Evolutionary conservation across 2,329 filamentous ascomycete genomes (phyloP).

Genomic region (Apiospora sp.): DNA sequence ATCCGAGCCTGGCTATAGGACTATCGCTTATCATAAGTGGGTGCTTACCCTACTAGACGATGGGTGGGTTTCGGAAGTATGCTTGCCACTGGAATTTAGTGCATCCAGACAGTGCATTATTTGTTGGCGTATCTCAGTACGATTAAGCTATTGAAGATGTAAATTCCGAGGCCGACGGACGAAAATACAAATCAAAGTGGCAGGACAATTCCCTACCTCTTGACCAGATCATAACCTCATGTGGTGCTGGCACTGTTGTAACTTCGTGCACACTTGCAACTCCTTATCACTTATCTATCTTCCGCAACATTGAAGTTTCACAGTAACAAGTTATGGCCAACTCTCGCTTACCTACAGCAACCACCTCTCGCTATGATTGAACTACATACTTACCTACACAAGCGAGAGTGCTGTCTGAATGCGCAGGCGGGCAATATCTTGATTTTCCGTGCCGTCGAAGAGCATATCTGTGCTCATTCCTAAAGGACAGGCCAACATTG

Average conservation of each 20-base stretch:
- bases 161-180: background rate
- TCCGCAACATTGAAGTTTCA: background rate
- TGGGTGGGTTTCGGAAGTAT: conserved; percentile 4
- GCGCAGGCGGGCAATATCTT: background rate
- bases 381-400: no score
- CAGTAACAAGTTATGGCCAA: background rate
- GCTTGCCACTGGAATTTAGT: background rate
- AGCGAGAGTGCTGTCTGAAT: background rate
- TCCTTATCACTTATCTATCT: conserved; percentile 1
- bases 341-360: background rate
- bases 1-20: background rate
- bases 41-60: background rate
- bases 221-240: no score
- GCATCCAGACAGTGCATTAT: background rate
- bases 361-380: background rate
- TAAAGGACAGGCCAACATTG: no score
- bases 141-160: background rate
- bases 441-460: background rate
- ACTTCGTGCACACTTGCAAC: background rate
- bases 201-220: background rate
- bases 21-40: background rate
- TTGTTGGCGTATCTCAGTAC: background rate
- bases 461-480: background rate
- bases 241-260: background rate
- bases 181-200: background rate